These are phyloP conservation scores for Alnus rubra DNA, from an alignment of 306 rosid species.

Conservation along the genomic window DNA sequence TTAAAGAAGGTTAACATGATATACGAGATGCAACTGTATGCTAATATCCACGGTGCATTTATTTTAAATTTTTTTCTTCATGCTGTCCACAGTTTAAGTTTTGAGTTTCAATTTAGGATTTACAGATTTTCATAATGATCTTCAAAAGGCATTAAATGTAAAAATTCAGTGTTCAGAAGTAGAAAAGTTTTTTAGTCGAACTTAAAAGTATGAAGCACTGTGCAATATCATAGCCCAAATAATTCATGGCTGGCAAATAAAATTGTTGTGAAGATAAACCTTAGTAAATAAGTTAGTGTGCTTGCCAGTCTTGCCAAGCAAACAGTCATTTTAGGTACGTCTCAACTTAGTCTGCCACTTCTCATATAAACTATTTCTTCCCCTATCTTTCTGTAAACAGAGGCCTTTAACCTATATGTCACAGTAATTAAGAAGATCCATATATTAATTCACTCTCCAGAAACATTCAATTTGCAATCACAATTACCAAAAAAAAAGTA, in stretches of 20 bases:
- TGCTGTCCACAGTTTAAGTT: not conserved
- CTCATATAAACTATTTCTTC: not conserved
- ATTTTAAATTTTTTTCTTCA: not conserved
- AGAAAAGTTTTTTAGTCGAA: not conserved
- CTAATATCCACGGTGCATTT: not conserved
- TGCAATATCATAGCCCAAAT: not conserved
- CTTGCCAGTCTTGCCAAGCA: not conserved
- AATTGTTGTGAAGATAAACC: not conserved
- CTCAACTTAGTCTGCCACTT: not conserved
- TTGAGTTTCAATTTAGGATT: not conserved
- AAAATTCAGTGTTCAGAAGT: not conserved
- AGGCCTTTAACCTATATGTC: not conserved
- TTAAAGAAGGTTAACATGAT: not conserved
- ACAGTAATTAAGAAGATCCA: not conserved
- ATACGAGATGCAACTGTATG: not conserved
- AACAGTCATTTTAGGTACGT: not conserved
- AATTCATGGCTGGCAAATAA: not conserved
- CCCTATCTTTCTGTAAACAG: not conserved
- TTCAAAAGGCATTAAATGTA: not conserved
- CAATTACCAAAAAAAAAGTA: not conserved
- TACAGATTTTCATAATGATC: not conserved
- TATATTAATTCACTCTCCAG: not conserved
- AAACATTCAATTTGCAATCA: not conserved
- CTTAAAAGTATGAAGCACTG: not conserved
- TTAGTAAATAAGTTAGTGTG: not conserved